Conservation (phyloP, 2,329 filamentous ascomycete genomes). For the Capronia coronata region DNA sequence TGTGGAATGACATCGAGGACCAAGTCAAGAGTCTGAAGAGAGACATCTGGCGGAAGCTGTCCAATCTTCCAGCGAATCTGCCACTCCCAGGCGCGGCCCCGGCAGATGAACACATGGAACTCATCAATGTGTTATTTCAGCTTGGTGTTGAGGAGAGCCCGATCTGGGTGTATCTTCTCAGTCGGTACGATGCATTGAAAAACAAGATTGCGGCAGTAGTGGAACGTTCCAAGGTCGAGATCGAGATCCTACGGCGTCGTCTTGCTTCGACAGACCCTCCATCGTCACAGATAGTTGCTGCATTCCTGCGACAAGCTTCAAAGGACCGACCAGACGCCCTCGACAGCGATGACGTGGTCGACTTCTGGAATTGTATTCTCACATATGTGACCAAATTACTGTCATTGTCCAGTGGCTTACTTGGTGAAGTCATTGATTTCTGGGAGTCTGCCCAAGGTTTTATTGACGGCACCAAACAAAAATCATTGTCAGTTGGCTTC, state of each 20-base stretch:
- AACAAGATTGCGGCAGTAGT: constrained; percentile 72
- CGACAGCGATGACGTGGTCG: constrained; percentile 74
- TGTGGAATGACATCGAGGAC: constrained; percentile 90
- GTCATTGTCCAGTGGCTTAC: constrained; percentile 65
- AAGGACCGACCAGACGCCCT: constrained; percentile 61
- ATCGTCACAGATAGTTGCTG: constrained; percentile 60
- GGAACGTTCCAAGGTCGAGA: constrained; percentile 82
- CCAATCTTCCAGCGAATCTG: constrained; percentile 56
- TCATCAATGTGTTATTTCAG: constrained; percentile 84
- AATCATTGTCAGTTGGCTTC: constrained; percentile 68
- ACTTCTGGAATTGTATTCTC: constrained; percentile 87
- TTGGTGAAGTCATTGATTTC: constrained; percentile 87
- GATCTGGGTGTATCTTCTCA: constrained; percentile 92
- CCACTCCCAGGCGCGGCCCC: constrained; percentile 48
- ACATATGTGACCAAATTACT: constrained; percentile 67
- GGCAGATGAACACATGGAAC: constrained; percentile 80
- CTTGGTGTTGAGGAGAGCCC: constrained; percentile 92
- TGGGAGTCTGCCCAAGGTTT: constrained; percentile 91
- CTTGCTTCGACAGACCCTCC: constrained; percentile 70
- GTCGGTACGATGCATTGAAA: constrained; percentile 82
- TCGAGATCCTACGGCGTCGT: constrained; percentile 79
- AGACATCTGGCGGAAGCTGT: constrained; percentile 77
- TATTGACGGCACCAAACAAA: constrained; percentile 77
- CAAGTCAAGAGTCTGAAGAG: constrained; percentile 83
- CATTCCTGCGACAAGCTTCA: constrained; percentile 67